Conservation (phyloP, 441 rosid species). For the Biscutella laevigata region DNA sequence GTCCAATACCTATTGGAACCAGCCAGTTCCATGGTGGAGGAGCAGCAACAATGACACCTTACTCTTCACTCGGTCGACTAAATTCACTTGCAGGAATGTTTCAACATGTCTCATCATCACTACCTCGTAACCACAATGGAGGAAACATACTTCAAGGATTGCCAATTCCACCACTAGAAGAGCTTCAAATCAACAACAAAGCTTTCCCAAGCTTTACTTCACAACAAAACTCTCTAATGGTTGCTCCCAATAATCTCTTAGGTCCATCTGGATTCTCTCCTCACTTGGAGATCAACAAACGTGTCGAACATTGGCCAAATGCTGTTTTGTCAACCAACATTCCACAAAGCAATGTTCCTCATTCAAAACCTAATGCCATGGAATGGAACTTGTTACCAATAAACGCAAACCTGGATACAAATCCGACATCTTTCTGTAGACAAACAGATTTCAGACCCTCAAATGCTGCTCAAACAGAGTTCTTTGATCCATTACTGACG, state of each 20-base stretch:
- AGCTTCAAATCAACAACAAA: slow-evolving; percentile 34
- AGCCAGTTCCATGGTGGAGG: slow-evolving; percentile 39
- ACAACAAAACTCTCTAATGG: slow-evolving; percentile 35
- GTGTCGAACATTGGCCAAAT: slow-evolving; percentile 40
- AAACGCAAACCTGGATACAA: slow-evolving; percentile 20
- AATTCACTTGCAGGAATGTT: slow-evolving; percentile 48
- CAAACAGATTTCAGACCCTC: slow-evolving; percentile 30
- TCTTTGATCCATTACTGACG: slow-evolving; percentile 26
- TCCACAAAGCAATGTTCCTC: slow-evolving; percentile 8
- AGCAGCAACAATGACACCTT: slow-evolving; percentile 38
- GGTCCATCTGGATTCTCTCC: no score
- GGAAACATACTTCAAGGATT: slow-evolving; percentile 56
- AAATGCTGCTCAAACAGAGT: slow-evolving; percentile 28
- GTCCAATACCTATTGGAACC: slow-evolving; percentile 31
- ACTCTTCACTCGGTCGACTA: slow-evolving; percentile 46
- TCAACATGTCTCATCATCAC: slow-evolving; percentile 28
- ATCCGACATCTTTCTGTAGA: slow-evolving; percentile 28
- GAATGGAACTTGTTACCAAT: slow-evolving; percentile 24
- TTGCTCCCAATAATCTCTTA: slow-evolving; percentile 27
- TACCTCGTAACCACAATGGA: slow-evolving; percentile 29
- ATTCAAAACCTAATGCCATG: slow-evolving; percentile 7
- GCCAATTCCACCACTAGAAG: slow-evolving; percentile 48
- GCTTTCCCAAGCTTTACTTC: slow-evolving; percentile 33
- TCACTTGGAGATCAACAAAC: slow-evolving; percentile 30
- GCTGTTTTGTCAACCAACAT: slow-evolving; percentile 30